Percentiles rank a stretch among this genome's conserved stretches.
phyloP scores from a whole-genome alignment of 1,284 basidiomycete species.

The Ceratobasidium sp. region DNA sequence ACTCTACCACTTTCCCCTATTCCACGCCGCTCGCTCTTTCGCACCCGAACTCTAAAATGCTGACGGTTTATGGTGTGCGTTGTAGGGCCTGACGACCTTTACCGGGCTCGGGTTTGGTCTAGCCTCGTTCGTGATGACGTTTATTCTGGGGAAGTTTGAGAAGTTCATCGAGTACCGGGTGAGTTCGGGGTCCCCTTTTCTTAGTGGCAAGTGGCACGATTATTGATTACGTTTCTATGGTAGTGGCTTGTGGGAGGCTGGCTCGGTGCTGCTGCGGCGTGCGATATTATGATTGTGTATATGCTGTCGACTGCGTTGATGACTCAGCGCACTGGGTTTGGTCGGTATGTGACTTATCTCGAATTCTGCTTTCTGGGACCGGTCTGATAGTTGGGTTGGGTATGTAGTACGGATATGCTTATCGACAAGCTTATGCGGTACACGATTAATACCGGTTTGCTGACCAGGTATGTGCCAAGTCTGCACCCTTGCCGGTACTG shows the following conservation, averaged over 20 bases:
- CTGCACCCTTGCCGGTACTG: background rate
- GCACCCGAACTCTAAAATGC: too few relatives aligned
- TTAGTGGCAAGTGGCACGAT: background rate
- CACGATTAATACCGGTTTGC: slow-evolving; percentile 53
- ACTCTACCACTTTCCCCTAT: too few relatives aligned
- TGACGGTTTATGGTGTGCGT: too few relatives aligned
- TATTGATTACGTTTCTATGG: too few relatives aligned
- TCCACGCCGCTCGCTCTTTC: too few relatives aligned
- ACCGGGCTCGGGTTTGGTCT: slow-evolving; percentile 22
- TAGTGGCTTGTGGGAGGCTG: slow-evolving; percentile 54
- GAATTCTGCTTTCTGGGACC: background rate
- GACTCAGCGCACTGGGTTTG: slow-evolving; percentile 52
- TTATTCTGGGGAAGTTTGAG: slow-evolving; percentile 49
- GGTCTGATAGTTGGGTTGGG: background rate
- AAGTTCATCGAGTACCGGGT: slow-evolving; percentile 23
- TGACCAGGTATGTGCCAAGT: slow-evolving; percentile 50
- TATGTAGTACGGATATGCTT: slow-evolving; percentile 51
- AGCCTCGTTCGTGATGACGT: slow-evolving; percentile 28
- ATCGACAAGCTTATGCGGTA: slow-evolving; percentile 53
- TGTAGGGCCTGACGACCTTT: slow-evolving; percentile 18
- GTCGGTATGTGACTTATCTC: slow-evolving; percentile 46
- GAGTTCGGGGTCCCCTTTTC: slow-evolving; percentile 43
- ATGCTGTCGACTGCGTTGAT: slow-evolving; percentile 53
- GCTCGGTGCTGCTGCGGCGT: slow-evolving; percentile 51
- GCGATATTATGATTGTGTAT: slow-evolving; percentile 52